Evolutionary conservation across 805 yeast genomes (phyloP), one percentile per base, ranked within the genome.

Genomic region (Kodamaea jinghongensis): DNA sequence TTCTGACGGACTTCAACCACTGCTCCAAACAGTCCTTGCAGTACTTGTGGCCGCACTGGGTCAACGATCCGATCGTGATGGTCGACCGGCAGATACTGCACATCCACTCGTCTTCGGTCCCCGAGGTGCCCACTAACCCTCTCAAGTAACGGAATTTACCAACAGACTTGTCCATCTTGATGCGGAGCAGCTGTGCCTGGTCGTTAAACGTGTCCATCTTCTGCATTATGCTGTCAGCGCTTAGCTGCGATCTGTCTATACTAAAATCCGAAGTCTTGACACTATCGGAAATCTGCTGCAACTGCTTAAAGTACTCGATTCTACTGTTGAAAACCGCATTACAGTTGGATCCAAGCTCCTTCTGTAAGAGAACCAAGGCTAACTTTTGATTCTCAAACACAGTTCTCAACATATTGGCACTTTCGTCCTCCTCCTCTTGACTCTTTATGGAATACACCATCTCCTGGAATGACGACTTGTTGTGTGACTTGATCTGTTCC

Each of bases 21-120:
- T 71, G 79, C 13, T 65, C 71, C 27, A 93, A 67, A 58, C 99
- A 93, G 1, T 77, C 85, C 42, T 78, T 76, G 57, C 99, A 93
- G 55, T 84, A 93, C 49, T 80, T 81, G 61, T 93, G 99, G 0
- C 98, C 98, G 71, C 99, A 93, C 7, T 79, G 79, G 0, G 96
- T 83, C 41, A 93, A 66, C 0, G 93, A 75, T 0, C 99, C 99
- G 28, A 79, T 69, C 2, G 76, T 67, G 36, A 89, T 86, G 1
- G 75, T 56, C 3, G 80, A 73, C 14, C 84, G 77, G 57, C 99
- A 93, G 44, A 93, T 90, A 23, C 81, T 75, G 60, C 99, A 93
- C 13, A 73, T 60, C 39, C 71, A 56, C 7, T 70, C 76, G 6
- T 71, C 72, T 7, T 63, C 65, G 9, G 47, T 52, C 6, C 46